Conservation (phyloP, 2,329 filamentous ascomycete species). For the Sporothrix pseudoabietina region DNA sequence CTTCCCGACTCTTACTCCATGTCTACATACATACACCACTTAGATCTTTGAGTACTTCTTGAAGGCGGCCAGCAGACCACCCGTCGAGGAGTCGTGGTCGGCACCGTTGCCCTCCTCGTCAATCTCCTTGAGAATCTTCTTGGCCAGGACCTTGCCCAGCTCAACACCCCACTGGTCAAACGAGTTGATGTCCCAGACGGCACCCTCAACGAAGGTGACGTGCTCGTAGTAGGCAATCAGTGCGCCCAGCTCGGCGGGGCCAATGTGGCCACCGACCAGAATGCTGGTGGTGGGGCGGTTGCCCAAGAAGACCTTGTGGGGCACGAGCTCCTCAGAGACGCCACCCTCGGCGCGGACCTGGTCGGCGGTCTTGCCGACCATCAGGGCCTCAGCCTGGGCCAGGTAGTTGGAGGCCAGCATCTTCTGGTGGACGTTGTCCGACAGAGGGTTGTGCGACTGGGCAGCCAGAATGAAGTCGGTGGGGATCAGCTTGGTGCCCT, state of each 20-base stretch:
- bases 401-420: slow-evolving; percentile 94
- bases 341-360: slow-evolving; percentile 76
- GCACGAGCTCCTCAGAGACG: slow-evolving; percentile 69
- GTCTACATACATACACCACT: not conserved
- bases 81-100: slow-evolving; percentile 84
- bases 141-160: slow-evolving; percentile 92
- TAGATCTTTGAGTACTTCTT: slow-evolving; percentile 69
- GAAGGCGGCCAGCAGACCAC: slow-evolving; percentile 86
- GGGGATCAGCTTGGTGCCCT: slow-evolving; percentile 98
- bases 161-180: slow-evolving; percentile 99
- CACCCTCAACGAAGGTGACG: slow-evolving; percentile 95
- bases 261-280: slow-evolving; percentile 85
- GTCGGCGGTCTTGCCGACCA: slow-evolving; percentile 86
- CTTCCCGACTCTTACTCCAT: not conserved
- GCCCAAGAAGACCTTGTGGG: slow-evolving; percentile 99
- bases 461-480: slow-evolving; percentile 97
- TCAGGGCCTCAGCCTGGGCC: slow-evolving; percentile 82
- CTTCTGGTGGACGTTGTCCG: slow-evolving; percentile 91
- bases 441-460: slow-evolving; percentile 93
- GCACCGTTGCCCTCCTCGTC: slow-evolving; percentile 71
- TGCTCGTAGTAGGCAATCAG: slow-evolving; percentile 99
- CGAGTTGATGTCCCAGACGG: slow-evolving; percentile 98
- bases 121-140: slow-evolving; percentile 85
- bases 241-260: slow-evolving; percentile 87
- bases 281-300: slow-evolving; percentile 97